Evolutionary conservation across 1,284 basidiomycete genomes (phyloP), one percentile per base, ranked within the genome.

Genomic region (Melampsora americana): DNA sequence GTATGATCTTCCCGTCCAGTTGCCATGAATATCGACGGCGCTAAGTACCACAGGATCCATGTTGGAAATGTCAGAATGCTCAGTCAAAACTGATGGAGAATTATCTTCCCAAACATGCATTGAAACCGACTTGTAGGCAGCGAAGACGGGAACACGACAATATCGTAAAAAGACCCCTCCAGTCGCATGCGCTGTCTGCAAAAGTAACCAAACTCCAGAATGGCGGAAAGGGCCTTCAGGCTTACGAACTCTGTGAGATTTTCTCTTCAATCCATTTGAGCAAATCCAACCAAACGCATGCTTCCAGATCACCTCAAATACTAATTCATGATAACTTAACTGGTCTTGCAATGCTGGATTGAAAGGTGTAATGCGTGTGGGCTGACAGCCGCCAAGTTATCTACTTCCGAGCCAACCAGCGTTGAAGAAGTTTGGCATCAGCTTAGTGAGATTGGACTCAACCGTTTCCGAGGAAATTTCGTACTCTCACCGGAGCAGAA

Each of bases 121-220:
- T 64, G 35, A 28, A 20, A 28, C 12, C 35, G 20, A 28, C 30
- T 3, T 62, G 28, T 18, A 73, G 71, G 9, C 64, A 32, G 20
- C 65, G 12, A 75, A 75, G 26, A 39, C 56, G 44, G 42, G 48
- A 42, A 67, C 72, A 26, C 65, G 72, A 35, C 64, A 67, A 60
- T 75, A 75, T 39, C 72, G 72, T 39, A 75, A 75, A 48, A 75
- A 75, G 59, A 68, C 72, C 18, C 72, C 72, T 16, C 72, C 72
- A 12, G 66, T 56, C 9, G 65, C 56, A 30, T 75, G 72, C 46
- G 72, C 72, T 48, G 72, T 75, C 20, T 75, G 72, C n/a, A 11
- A 23, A 3, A 48, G 23, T 6, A 61, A 28, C 12, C 11, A 66
- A 18, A 75, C 72, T 28, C 72, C 72, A 23, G 72, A 75, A 26